Conservation (phyloP, 768 basidiomycete species). For the Sporobolomyces pararoseus region DNA sequence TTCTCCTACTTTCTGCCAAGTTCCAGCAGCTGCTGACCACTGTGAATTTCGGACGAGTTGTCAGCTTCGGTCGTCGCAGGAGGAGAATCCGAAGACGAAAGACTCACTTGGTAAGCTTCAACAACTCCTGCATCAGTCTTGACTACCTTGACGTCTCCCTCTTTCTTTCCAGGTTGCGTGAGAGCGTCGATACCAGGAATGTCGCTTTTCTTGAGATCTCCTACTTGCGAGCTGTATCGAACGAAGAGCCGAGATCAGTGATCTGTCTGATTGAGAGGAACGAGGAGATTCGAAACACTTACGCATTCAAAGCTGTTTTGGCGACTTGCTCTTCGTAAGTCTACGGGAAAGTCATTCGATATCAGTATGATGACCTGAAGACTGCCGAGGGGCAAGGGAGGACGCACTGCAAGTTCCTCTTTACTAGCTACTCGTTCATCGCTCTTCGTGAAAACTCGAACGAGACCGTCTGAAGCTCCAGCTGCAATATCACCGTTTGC, state of each 20-base stretch:
- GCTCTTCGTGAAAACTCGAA: conserved; percentile 72
- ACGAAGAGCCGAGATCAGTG: background rate
- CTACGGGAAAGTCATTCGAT: conserved; percentile 9
- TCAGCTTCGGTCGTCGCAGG: background rate
- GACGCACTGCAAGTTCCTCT: conserved; percentile 14
- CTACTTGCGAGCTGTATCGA: conserved; percentile 64
- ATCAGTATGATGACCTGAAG: too few relatives aligned
- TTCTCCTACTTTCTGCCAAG: conserved; percentile 92
- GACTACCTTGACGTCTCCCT: conserved; percentile 91
- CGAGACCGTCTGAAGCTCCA: conserved; percentile 79
- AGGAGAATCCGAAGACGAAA: background rate
- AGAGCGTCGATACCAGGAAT: conserved; percentile 82
- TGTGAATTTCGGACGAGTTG: conserved; percentile 48
- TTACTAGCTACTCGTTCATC: conserved; percentile 22
- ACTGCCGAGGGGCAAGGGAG: too few relatives aligned
- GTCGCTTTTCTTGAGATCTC: conserved; percentile 88
- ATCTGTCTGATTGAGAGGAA: background rate
- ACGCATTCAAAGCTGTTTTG: conserved; percentile 69
- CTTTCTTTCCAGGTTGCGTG: conserved; percentile 74
- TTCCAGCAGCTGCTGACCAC: conserved; percentile 69
- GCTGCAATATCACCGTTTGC: conserved; percentile 89
- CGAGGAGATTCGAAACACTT: conserved; percentile 27
- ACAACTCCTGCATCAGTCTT: conserved; percentile 66
- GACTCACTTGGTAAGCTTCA: conserved; percentile 82
- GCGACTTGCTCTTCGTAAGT: conserved; percentile 69